Evolutionary conservation across 2,329 filamentous ascomycete genomes (phyloP), one percentile per base, ranked within the genome.

Genomic region (Neofusicoccum laricinum): DNA sequence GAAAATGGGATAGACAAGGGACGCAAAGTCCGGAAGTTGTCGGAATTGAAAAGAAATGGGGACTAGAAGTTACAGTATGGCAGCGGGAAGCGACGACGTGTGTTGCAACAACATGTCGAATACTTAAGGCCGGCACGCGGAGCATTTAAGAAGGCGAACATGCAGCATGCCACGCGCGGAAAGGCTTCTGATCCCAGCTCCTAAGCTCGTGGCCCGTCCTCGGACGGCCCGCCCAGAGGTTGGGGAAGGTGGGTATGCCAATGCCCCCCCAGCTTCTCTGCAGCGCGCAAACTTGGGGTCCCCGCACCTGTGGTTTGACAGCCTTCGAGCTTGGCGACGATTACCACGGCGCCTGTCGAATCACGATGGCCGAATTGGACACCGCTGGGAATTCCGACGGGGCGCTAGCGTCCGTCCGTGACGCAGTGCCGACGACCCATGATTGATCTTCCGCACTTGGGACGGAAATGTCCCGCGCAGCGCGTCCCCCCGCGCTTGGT

Each of bases 391-490:
- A 50, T 12, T 32, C 32, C 30, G 49, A 36, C 32, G 49, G n/a
- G 4, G 15, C 38, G 51, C 51, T 57, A 57, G n/a, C 8, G 12
- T 14, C 17, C 32, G 32, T 30, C 51, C 30, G 32, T 36, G 30
- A 46, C 55, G 11, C 40, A 10, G 41, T 21, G 55, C 41, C 40
- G 55, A 45, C 51, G 21, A 4, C 30, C 21, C 12, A 10, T 12
- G 25, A 15, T 21, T 15, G n/a, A 36, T 19, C 55, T 59, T 59
- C 41, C 55, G 40, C 40, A 8, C 25, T 36, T 19, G 41, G 25
- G 41, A 59, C 55, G 55, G 55, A 59, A 59, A 59, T n/a, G 17
- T 32, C 40, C 55, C 55, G 55, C 55, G 55, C 25, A 15, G 10
- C 25, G 25, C 15, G 14, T 32, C 21, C 53, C 21, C 55, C 53